Conservation (phyloP, 139 green algal genomes). For the Gonium pectorale region DNA sequence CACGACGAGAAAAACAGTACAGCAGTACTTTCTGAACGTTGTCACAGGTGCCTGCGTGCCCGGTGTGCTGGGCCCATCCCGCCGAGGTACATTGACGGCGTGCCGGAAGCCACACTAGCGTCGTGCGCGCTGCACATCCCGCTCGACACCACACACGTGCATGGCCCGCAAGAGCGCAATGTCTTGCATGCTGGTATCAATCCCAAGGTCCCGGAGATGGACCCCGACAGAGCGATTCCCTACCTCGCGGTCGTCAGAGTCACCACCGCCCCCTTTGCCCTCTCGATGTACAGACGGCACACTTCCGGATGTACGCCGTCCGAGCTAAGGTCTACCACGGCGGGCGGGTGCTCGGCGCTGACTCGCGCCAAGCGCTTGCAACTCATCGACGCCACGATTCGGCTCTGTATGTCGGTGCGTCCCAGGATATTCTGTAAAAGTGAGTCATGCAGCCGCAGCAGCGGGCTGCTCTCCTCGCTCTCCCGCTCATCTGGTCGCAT, state of each 20-base stretch:
- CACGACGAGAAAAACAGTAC: too few relatives aligned
- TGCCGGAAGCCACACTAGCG: too few relatives aligned
- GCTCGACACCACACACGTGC: too few relatives aligned
- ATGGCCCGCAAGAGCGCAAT: too few relatives aligned
- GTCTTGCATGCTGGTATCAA: too few relatives aligned
- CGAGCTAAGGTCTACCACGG: background rate
- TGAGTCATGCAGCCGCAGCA: constrained; percentile 13
- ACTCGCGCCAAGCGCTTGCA: background rate
- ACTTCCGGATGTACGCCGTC: constrained; percentile 21
- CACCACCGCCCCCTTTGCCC: background rate
- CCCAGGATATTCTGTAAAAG: constrained; percentile 8
- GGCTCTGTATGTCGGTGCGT: background rate
- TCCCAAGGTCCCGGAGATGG: background rate
- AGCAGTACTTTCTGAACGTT: too few relatives aligned
- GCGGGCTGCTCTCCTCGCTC: background rate
- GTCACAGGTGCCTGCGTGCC: too few relatives aligned
- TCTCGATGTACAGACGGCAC: background rate
- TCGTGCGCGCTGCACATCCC: too few relatives aligned
- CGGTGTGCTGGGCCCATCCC: too few relatives aligned
- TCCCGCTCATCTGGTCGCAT: too few relatives aligned
- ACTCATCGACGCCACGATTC: background rate
- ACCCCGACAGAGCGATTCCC: too few relatives aligned
- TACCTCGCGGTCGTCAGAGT: constrained; percentile 1
- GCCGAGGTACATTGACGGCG: too few relatives aligned
- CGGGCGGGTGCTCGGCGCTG: background rate